phyloP scores from a whole-genome alignment of 148 eudicot genomes.

The Vaccinium corymbosum region DNA sequence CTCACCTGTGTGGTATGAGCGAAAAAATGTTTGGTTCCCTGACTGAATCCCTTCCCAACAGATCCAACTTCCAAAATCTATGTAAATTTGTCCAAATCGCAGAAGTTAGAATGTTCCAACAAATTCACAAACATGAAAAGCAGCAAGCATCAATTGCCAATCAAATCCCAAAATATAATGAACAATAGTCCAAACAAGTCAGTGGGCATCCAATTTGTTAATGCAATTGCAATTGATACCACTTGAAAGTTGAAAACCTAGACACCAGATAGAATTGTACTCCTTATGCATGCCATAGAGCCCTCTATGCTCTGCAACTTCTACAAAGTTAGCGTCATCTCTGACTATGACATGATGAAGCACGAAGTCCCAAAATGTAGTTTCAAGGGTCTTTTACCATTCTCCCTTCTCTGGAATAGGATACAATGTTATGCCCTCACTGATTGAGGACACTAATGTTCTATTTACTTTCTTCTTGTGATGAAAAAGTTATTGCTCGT shows the following conservation, averaged over 20 bases:
- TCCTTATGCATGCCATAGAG: not conserved
- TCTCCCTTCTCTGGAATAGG: not conserved
- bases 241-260: conserved; percentile 5
- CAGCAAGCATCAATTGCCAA: not conserved
- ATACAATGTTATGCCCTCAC: not conserved
- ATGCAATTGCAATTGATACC: not conserved
- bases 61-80: conserved; percentile 96
- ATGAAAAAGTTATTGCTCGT: not conserved
- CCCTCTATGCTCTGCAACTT: not conserved
- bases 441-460: not conserved
- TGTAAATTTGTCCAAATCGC: conserved; percentile 17
- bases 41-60: conserved; percentile 66
- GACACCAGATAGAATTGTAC: not conserved
- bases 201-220: not conserved
- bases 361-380: not conserved
- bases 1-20: conserved; percentile 80
- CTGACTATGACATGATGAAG: not conserved
- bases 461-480: not conserved
- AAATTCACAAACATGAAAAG: not conserved
- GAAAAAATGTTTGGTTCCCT: conserved; percentile 53
- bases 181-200: not conserved
- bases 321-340: not conserved
- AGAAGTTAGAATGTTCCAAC: conserved; percentile 12
- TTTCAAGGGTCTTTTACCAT: not conserved
- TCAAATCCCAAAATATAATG: not conserved